Evolutionary conservation across 139 green algal species (phyloP), one percentile per base, ranked within the genome.

Genomic region (Chlamydomonas asymmetrica): DNA sequence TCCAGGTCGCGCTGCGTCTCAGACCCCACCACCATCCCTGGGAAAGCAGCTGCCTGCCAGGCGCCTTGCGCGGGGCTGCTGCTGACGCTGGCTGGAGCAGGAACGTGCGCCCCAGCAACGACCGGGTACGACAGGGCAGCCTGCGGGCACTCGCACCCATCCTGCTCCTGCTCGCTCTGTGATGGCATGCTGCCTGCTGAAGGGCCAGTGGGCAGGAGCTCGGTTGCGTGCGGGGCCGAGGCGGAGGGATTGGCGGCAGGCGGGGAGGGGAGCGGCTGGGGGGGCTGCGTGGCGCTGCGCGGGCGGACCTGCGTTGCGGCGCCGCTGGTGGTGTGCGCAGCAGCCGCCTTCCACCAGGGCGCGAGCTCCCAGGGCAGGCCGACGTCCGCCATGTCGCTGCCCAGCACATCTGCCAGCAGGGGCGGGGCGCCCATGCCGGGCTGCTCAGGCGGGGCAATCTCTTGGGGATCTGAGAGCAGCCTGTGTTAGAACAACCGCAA

Each of bases 331-430:
- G 70, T 68, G 60, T 0, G 3, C 20, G 31, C 40, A 40, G 8
- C 74, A n/a, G 5, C 52, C 45, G 70, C 41, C 16, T 2, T 39
- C 74, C 74, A 80, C 74, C 74, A 80, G 37, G 74, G 74, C 64
- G 67, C 52, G 64, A 80, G 74, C 65, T 80, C 74, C 74, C 74
- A 80, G 52, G 69, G 59, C 27, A 80, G 74, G 13, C 74, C 74
- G 49, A 80, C 56, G 66, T 80, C 74, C 74, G 66, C 74, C 35
- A 63, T 27, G n/a, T 35, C 49, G 31, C 66, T 18, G 18, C 63
- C 74, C 74, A 80, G 45, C 35, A 79, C 18, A 29, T 73, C 73
- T 22, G 25, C 45, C 49, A 73, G 50, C 50, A 22, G 23, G 35
- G n/a, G 22, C 49, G 20, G 49, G 20, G 49, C 49, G 20, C 20